Conservation (phyloP, 257 asterid genomes). For the Capsicum rhomboideum region DNA sequence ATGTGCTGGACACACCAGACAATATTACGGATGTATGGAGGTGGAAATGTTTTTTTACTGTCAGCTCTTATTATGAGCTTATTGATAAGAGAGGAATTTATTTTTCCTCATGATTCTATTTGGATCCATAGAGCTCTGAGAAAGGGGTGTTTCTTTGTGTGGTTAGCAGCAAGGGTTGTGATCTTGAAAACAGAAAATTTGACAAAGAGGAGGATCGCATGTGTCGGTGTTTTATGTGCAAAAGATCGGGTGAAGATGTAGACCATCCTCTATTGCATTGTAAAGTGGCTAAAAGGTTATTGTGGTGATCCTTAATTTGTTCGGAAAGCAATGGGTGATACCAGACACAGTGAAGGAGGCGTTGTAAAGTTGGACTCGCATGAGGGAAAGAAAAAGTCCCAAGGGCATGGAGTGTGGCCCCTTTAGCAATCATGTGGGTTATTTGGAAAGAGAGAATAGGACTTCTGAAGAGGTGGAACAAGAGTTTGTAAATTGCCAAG, state of each 20-base stretch:
- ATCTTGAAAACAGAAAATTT: background rate
- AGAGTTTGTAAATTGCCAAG: background rate
- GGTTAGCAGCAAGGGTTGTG: background rate
- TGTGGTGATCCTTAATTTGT: background rate
- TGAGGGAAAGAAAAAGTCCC: background rate
- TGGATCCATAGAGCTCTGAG: background rate
- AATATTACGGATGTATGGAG: background rate
- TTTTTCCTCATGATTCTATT: background rate
- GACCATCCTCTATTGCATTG: background rate
- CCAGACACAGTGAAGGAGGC: background rate
- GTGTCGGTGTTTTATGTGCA: background rate
- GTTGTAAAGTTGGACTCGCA: background rate
- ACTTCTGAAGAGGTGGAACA: too few relatives aligned
- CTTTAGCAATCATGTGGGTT: background rate
- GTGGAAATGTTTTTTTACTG: background rate
- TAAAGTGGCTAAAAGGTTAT: background rate
- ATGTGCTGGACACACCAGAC: background rate
- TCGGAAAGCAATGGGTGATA: background rate
- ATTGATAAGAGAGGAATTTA: background rate
- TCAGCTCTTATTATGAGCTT: background rate
- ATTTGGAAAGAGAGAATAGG: background rate
- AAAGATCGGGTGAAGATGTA: background rate
- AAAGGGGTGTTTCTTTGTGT: background rate
- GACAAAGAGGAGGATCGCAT: background rate
- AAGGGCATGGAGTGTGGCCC: background rate